Evolutionary conservation across 2,329 filamentous ascomycete genomes (phyloP), one percentile per base, ranked within the genome.

Genomic region (Dendryphion nanum): DNA sequence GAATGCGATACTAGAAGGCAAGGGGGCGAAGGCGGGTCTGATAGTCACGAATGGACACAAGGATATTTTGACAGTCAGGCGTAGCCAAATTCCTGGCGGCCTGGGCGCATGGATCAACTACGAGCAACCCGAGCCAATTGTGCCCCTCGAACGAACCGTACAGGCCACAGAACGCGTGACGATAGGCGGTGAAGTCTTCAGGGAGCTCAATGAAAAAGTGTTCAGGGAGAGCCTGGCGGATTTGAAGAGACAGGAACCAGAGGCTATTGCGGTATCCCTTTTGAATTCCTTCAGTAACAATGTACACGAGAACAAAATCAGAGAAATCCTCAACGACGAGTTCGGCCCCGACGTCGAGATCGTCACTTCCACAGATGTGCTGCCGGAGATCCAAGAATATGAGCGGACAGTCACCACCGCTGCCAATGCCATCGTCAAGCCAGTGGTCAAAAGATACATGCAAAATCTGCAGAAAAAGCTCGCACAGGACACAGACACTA

Each of bases 31-130:
- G 19, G 66, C 71, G 1, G 72, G 64, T 1, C 57, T 75, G 1
- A 57, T 76, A 19, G 70, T 75, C 8, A 75, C 73, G 1, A 62
- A 66, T 2, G 72, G 73, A 4, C 72, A 75, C 54, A 74, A 73
- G 44, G 72, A 75, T 46, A 67, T 75, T 30, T 55, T 76, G 33
- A 66, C 67, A 0, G 56, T 72, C 8, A 59, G 72, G 6, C 60
- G 73, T 18, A 73, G 70, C 15, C 72, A 76, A 38, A 75, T 76
- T n/a, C 72, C 73, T 1, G 73, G 73, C 3, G 71, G 71, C 3
- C 52, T 76, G 7, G 73, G 70, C 2, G 71, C 70, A 8, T 76
- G 72, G 73, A 65, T 76, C 41, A 68, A 71, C 35, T 76, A 64
- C 44, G 58, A 64, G 0, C 70, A 72, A 3, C 73, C 73, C 0